Evolutionary conservation across 768 basidiomycete genomes (phyloP).

Genomic region (Dioszegia hungarica): DNA sequence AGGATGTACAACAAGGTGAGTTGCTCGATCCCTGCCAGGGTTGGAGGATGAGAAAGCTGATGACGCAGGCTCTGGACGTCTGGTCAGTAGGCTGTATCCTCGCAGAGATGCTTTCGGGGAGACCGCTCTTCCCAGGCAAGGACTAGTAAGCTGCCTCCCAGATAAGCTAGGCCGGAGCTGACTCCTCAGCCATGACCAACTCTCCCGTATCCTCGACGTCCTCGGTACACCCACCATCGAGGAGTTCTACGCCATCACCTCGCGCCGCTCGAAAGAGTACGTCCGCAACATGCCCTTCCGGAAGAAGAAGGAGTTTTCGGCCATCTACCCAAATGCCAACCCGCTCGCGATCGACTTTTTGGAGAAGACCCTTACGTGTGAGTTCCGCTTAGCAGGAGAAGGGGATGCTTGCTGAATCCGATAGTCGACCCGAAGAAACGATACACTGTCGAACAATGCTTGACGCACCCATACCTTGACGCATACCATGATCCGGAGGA

Average conservation of each 20-base stretch:
- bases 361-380: conserved; percentile 69
- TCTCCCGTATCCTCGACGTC: conserved; percentile 90
- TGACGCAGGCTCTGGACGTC: conserved; percentile 52
- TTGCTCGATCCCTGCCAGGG: background rate
- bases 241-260: conserved; percentile 95
- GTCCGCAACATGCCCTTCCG: conserved; percentile 91
- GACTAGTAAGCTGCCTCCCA: conserved; percentile 57
- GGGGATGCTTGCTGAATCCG: background rate
- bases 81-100: conserved; percentile 50
- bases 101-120: conserved; percentile 62
- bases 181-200: conserved; percentile 77
- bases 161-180: background rate
- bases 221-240: conserved; percentile 95
- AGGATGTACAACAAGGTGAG: conserved; percentile 90
- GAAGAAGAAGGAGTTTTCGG: conserved; percentile 73
- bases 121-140: conserved; percentile 92
- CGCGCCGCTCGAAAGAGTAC: conserved; percentile 85
- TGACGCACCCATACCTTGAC: conserved; percentile 91
- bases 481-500: conserved; percentile 97
- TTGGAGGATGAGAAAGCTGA: background rate
- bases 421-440: conserved; percentile 89
- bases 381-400: conserved; percentile 1
- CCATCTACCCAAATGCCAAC: conserved; percentile 85
- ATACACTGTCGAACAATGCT: conserved; percentile 85
- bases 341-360: conserved; percentile 71